These are phyloP conservation scores for Venturia effusa DNA, from an alignment of 2,329 filamentous ascomycete genomes.

Conservation along the genomic window DNA sequence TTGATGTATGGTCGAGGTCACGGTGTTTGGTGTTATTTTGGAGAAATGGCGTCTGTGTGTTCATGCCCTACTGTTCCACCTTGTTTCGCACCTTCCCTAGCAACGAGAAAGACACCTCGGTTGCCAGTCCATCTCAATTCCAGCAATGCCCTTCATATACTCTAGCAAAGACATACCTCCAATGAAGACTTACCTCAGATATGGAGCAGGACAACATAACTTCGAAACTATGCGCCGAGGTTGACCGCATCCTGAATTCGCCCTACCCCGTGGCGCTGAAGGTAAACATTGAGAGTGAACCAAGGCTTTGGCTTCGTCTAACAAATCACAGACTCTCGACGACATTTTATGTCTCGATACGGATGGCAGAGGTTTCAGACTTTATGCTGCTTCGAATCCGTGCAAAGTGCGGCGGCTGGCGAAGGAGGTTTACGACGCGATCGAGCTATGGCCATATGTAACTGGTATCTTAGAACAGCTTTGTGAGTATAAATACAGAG, in stretches of 20 bases:
- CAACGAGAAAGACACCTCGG: neutral
- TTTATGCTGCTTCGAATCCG: conserved; percentile 4
- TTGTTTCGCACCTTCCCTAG: neutral
- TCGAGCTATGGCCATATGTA: conserved; percentile 1
- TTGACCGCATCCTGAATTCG: conserved; percentile 36
- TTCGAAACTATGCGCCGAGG: conserved; percentile 27
- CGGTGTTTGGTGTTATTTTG: too few relatives aligned
- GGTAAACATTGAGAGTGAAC: conserved; percentile 28
- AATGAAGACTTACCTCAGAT: too few relatives aligned
- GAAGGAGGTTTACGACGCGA: neutral
- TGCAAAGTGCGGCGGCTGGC: conserved; percentile 4
- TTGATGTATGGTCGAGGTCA: neutral
- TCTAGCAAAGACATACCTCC: too few relatives aligned
- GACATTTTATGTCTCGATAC: neutral
- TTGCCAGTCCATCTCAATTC: too few relatives aligned
- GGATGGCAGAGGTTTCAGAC: neutral
- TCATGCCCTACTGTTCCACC: too few relatives aligned
- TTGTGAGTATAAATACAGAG: neutral
- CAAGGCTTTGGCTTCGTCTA: neutral
- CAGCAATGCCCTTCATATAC: too few relatives aligned
- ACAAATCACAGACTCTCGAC: conserved; percentile 7
- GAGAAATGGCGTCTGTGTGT: too few relatives aligned
- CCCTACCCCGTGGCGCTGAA: conserved; percentile 41
- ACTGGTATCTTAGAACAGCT: neutral
- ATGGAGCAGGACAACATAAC: neutral